Conservation (phyloP, 148 eudicot genomes). For the Rhododendron simsii region DNA sequence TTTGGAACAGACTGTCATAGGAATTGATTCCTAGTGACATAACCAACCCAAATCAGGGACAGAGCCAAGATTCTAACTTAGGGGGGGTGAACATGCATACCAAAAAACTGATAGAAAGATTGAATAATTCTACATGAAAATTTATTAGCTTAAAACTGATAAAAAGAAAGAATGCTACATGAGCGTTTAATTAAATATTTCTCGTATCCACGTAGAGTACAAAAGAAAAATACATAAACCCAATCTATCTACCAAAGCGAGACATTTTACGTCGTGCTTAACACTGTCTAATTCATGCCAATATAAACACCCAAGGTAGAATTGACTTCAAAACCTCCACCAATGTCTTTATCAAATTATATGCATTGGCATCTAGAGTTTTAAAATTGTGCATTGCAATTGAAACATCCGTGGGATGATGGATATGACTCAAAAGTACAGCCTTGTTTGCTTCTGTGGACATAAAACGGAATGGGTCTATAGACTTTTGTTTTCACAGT, state of each 20-base stretch:
- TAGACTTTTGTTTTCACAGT: not conserved
- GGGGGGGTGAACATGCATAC: not conserved
- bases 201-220: not conserved
- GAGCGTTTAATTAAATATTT: not conserved
- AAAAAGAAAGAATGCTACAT: not conserved
- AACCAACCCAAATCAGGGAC: not conserved
- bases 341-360: not conserved
- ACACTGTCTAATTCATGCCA: not conserved
- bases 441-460: not conserved
- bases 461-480: not conserved
- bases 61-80: not conserved
- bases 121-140: not conserved
- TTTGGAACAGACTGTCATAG: not conserved
- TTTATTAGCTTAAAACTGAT: not conserved
- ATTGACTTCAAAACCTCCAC: not conserved
- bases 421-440: not conserved
- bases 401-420: not conserved
- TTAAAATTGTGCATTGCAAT: not conserved
- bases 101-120: not conserved
- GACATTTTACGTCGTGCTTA: not conserved
- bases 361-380: not conserved
- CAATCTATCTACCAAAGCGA: not conserved
- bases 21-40: not conserved
- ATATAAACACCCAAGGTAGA: not conserved
- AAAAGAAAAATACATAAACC: not conserved